These are phyloP conservation scores for Tagetes patula DNA, from an alignment of 129 eudicot species.

Conservation along the genomic window DNA sequence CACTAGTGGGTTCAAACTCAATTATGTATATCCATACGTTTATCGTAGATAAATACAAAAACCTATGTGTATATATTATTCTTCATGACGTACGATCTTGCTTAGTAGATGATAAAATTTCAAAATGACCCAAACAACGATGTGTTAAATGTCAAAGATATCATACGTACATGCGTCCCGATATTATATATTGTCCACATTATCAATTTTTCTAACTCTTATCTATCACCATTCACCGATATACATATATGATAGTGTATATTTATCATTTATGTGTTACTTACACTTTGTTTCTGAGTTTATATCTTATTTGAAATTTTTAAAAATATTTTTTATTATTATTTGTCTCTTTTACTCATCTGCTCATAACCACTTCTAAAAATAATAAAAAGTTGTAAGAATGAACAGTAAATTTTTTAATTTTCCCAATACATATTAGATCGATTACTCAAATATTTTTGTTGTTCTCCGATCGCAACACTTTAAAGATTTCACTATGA, in stretches of 20 bases:
- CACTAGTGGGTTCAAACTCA: conserved; percentile 49
- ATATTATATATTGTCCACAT: conserved; percentile 32
- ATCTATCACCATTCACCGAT: conserved; percentile 11
- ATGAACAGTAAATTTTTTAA: too few species aligned
- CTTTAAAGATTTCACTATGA: too few species aligned
- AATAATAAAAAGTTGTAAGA: too few species aligned
- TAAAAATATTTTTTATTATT: too few species aligned
- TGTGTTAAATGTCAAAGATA: conserved; percentile 44
- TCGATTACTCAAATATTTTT: too few species aligned
- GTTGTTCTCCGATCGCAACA: too few species aligned
- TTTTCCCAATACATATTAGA: too few species aligned
- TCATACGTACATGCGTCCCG: conserved; percentile 17
- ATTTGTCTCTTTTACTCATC: too few species aligned
- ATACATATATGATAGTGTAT: not conserved
- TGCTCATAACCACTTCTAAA: too few species aligned
- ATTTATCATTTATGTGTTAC: too few species aligned
- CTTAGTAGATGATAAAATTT: conserved; percentile 36
- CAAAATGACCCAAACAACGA: conserved; percentile 39
- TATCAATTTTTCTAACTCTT: conserved; percentile 25
- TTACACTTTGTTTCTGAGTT: too few species aligned
- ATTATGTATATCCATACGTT: conserved; percentile 36
- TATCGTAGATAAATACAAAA: conserved; percentile 28
- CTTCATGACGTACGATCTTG: conserved; percentile 36
- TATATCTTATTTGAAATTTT: too few species aligned
- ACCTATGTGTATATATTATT: conserved; percentile 33